Evolutionary conservation across 495 filamentous ascomycete genomes (phyloP), one percentile per base, ranked within the genome.

Genomic region (Tirmania nivea): DNA sequence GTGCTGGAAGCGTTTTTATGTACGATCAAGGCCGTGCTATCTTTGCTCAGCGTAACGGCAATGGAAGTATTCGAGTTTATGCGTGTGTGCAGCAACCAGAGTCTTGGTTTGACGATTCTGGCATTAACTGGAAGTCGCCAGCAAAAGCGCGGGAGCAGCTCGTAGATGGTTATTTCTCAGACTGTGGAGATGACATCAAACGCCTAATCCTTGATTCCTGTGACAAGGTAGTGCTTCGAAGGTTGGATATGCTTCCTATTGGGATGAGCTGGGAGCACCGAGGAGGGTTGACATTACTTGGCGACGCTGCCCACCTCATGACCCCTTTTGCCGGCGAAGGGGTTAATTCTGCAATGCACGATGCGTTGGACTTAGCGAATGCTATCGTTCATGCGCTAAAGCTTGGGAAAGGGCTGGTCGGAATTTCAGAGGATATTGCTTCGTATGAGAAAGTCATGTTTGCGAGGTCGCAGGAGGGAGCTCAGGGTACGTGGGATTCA

Each of bases 261-360:
- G 76, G 73, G 11, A 50, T 67, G 34, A 56, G 55, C 4, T 80
- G 76, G 75, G 60, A 69, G 52, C 62, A 68, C 14, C 55, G 60
- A 0, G 53, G 64, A 0, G 69, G 71, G 10, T 63, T 74, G 8
- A 76, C 77, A 3, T 59, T 80, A 8, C 66, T 78, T 21, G 78
- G 78, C 4, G 78, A 80, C 63, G 74, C 78, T 5, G 78, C 78
- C 6, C 76, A 81, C 58, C 55, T 79, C 7, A 78, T 78, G 76
- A 73, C 71, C 2, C 76, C 76, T 0, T 78, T 74, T 57, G 73
- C 71, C 0, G 78, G 78, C 7, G 73, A 73, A 10, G 78, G 78
- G 2, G 75, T 79, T 16, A 79, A 81, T 52, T 56, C 73, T 2
- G 77, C 74, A 0, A 69, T 81, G 63, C 63, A 68, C 50, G 78